Evolutionary conservation across 2,329 filamentous ascomycete genomes (phyloP).

Genomic region (Xylaria sp.): DNA sequence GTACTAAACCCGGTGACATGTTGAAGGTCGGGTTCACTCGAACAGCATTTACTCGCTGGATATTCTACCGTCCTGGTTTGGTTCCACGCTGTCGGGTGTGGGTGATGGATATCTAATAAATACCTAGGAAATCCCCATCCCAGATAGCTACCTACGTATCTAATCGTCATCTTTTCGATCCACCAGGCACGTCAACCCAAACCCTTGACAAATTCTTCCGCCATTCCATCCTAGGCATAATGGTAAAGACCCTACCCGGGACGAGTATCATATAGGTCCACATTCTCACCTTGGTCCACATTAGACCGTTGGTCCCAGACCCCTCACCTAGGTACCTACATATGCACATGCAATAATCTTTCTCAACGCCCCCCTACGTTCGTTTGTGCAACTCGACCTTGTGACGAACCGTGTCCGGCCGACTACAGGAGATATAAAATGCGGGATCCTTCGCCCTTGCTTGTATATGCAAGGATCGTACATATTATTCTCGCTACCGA

Average conservation of each 20-base stretch:
- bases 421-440: not conserved
- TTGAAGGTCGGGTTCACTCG: conserved; percentile 16
- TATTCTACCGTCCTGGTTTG: conserved; percentile 13
- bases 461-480: not conserved
- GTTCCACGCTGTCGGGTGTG: conserved; percentile 30
- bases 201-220: conserved; percentile 29
- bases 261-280: conserved; percentile 22
- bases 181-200: conserved; percentile 9
- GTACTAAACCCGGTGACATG: conserved; percentile 33
- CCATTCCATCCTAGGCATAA: conserved; percentile 24
- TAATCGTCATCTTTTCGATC: conserved; percentile 16
- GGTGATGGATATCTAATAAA: conserved; percentile 27
- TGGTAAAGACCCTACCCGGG: conserved; percentile 22
- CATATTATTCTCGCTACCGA: not conserved
- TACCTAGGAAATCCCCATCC: not conserved
- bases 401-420: too few species aligned
- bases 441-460: not conserved
- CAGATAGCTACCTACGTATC: conserved; percentile 1
- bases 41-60: conserved; percentile 12
- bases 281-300: conserved; percentile 32
- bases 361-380: conserved; percentile 22
- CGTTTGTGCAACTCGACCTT: conserved; percentile 3
- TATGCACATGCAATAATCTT: not conserved
- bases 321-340: conserved; percentile 12
- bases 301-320: conserved; percentile 5